Conservation (phyloP, 306 rosid genomes). For the Acacia crassicarpa region DNA sequence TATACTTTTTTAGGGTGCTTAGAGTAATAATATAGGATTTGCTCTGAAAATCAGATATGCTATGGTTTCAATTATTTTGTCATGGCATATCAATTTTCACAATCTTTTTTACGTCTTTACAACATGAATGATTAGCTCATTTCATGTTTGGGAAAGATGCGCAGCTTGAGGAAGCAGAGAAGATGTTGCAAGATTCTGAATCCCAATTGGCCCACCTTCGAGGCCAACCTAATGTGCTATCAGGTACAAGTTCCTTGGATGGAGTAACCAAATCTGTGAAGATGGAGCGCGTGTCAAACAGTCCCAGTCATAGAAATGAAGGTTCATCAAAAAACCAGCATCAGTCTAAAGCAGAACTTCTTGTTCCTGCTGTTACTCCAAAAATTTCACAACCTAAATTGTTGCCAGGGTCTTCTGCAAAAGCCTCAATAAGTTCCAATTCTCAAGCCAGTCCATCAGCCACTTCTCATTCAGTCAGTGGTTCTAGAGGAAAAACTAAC, state of each 20-base stretch:
- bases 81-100: not conserved
- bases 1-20: not conserved
- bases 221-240: constrained; percentile 18
- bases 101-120: not conserved
- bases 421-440: constrained; percentile 32
- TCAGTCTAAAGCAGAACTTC: constrained; percentile 46
- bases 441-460: constrained; percentile 37
- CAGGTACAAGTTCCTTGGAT: constrained; percentile 28
- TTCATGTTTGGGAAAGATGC: constrained; percentile 20
- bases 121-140: constrained; percentile 22
- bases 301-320: constrained; percentile 36
- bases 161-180: constrained; percentile 71
- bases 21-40: not conserved
- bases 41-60: not conserved
- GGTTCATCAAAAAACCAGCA: constrained; percentile 32
- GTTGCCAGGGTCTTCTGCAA: constrained; percentile 37
- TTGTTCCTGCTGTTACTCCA: constrained; percentile 49
- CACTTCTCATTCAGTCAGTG: constrained; percentile 34
- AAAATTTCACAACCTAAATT: constrained; percentile 34
- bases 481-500: constrained; percentile 37
- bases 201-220: constrained; percentile 60
- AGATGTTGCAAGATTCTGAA: constrained; percentile 48
- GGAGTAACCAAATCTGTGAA: constrained; percentile 36
- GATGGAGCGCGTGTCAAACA: constrained; percentile 47
- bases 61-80: not conserved